Evolutionary conservation across 345 rosid genomes (phyloP), one percentile per base, ranked within the genome.

Genomic region (Orychophragmus violaceus): DNA sequence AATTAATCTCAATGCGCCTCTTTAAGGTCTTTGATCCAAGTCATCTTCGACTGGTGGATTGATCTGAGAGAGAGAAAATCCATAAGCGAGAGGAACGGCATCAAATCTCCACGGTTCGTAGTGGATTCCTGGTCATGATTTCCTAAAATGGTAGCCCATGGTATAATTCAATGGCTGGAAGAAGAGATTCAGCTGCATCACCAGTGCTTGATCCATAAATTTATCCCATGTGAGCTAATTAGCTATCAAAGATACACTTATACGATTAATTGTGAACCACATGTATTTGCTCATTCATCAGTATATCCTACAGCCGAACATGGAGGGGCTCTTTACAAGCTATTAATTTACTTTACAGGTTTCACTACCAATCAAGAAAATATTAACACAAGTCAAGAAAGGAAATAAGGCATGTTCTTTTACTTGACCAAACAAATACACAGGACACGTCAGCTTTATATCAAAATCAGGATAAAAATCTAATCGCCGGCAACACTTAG

Each of bases 121-220:
- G 98, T 80, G 30, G 98, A 92, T 66, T 89, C 91, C 39, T 92
- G 97, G 75, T 92, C 98, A 78, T 92, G 98, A 17, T 92, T 92
- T 68, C 98, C 96, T 39, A 92, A 77, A 71, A 89, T 54, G 25
- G 95, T 90, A 1, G 98, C 95, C 96, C 98, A 89, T 19, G 98
- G 98, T 76, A 92, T 62, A 84, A 81, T 39, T 84, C 85, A 71
- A 81, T 78, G 32, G 87, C 91, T 2, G 96, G 93, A 55, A 86
- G 53, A 25, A 89, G 66, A 30, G 97, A 92, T 72, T 92, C 95
- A 14, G 98, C 95, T 59, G 98, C 97, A 80, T 92, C 96, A 23
- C 75, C 22, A 30, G 93, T 78, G 68, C 93, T 89, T 11, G 84
- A 29, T 64, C 98, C 97, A 68, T 86, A 89, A 76, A 92, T 89